Base-by-base conservation (phyloP, 2,329 filamentous ascomycete species). In the Sporothrix pseudoabietina region DNA sequence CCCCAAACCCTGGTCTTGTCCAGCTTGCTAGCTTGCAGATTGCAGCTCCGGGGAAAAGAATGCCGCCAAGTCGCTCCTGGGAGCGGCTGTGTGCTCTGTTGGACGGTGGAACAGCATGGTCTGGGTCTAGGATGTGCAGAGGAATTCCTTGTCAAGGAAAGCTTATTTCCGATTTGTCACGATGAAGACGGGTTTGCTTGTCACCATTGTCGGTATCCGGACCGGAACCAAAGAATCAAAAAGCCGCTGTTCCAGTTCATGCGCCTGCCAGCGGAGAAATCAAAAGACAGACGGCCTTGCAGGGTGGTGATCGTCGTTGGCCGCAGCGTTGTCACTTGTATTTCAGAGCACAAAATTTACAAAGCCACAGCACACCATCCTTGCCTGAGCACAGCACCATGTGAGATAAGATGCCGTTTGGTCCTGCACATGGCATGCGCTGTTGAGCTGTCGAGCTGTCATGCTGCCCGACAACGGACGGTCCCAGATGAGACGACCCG, bases 381-480 rank as follows among this genome's bases (percentile, higher is more conserved):
- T 22, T 66, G 39, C 61, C 6, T 4, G 19, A 35, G 32, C 61
- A 30, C 61, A 35, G 35, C 35, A 35, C 35, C 35, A 66, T 14
- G 39, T 47, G 61, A 63, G 59, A 63, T 41, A 44, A 41, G 59
- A 26, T 65, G 61, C 10, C 39, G 35, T 47, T 47, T 47, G 39
- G 39, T 26, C 22, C 41, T 47, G 35, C 59, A 44, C 59, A 66
- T 66, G 61, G 61, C 69, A 30, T 26, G 39, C 8, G 26, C 39
- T 41, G 55, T 44, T 26, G 39, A 16, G 26, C 39, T 41, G 55
- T 44, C 54, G 22, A 22, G 9, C 39, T 41, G 55, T 22, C 54
- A 66, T 72, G 71, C 32, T 72, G 59, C 47, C 59, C 59, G 14
- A 66, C 59, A 35, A 16, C 19, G 8, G 44, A 41, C 19, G 69